A percentile compares a stretch with the other conserved stretches of the same genome.
Conservation (phyloP, 495 filamentous ascomycete genomes). For the Bathelium albidoporum region DNA sequence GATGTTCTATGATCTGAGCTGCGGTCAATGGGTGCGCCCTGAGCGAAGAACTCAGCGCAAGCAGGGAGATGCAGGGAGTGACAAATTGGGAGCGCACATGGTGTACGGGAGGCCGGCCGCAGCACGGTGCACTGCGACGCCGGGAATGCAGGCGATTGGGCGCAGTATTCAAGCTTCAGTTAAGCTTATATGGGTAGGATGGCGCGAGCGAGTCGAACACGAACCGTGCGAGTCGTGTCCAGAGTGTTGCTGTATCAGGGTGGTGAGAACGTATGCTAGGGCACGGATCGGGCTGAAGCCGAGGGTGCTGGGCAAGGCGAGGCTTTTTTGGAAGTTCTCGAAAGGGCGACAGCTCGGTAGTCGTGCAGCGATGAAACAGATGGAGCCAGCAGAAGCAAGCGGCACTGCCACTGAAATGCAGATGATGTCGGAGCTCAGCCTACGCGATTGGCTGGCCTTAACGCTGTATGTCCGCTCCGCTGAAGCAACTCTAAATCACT, state of each 20-base stretch:
- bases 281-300: background rate
- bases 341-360: background rate
- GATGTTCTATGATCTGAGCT: slow-evolving; percentile 39
- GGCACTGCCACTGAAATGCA: background rate
- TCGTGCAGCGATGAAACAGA: slow-evolving; percentile 2
- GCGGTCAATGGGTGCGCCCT: slow-evolving; percentile 29
- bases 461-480: background rate
- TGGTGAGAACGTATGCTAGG: background rate
- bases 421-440: background rate
- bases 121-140: background rate
- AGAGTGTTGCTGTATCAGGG: background rate
- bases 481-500: slow-evolving; percentile 5
- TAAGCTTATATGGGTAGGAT: background rate
- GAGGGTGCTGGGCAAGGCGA: background rate
- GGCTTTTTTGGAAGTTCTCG: background rate
- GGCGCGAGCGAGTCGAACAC: background rate
- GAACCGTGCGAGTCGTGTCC: background rate
- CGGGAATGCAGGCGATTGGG: background rate
- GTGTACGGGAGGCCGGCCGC: background rate
- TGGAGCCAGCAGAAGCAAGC: background rate
- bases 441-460: background rate
- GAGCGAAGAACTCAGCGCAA: background rate
- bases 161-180: background rate
- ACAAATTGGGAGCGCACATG: slow-evolving; percentile 1
- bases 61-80: background rate